Evolutionary conservation across 345 rosid species (phyloP).

Genomic region (Pugionium cornutum): DNA sequence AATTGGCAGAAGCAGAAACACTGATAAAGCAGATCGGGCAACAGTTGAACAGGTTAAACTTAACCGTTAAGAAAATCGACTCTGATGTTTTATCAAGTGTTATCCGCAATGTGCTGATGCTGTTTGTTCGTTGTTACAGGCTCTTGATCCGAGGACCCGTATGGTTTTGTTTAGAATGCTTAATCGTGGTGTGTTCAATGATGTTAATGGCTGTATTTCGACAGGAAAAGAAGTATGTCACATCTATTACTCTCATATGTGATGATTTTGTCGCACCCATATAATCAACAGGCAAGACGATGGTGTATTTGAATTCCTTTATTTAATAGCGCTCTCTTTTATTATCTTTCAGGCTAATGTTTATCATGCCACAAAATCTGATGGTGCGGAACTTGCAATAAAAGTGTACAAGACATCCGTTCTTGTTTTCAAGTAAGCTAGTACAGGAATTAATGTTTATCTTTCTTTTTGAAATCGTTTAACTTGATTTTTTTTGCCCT

Average conservation of each 20-base stretch:
- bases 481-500: background rate
- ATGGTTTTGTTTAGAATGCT: constrained; percentile 95
- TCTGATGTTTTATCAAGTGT: background rate
- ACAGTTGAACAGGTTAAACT: constrained; percentile 85
- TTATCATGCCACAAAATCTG: constrained; percentile 87
- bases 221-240: constrained; percentile 87
- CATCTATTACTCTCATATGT: background rate
- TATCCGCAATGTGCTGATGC: constrained; percentile 13
- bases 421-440: constrained; percentile 80
- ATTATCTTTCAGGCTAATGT: constrained; percentile 73
- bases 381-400: constrained; percentile 83
- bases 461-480: background rate
- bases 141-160: constrained; percentile 88
- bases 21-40: constrained; percentile 94
- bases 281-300: background rate
- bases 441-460: background rate
- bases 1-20: constrained; percentile 68
- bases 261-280: background rate
- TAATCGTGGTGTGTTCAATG: constrained; percentile 74
- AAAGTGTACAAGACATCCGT: constrained; percentile 94
- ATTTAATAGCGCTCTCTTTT: background rate
- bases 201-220: constrained; percentile 92
- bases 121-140: constrained; percentile 49
- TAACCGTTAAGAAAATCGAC: too few species aligned
- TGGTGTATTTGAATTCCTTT: background rate